phyloP scores from a whole-genome alignment of 371 early-diverging fungal species.

The Mortierella polycephala region DNA sequence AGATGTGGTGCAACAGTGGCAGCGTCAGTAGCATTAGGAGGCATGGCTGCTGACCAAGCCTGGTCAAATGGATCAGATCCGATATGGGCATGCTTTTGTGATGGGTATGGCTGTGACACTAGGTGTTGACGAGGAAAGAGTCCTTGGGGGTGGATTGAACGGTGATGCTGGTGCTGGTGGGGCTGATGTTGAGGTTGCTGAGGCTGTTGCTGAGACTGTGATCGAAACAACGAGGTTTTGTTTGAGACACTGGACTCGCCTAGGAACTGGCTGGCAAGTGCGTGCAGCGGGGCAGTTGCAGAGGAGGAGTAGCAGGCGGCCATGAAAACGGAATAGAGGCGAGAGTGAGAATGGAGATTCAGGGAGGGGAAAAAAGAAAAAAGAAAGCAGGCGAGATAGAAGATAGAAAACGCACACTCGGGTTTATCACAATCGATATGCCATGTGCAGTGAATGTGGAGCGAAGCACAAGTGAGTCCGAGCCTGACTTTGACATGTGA shows the following conservation, averaged over 20 bases:
- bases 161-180: constrained; percentile 1
- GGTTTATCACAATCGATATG: too few species aligned
- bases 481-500: too few species aligned
- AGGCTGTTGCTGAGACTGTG: not conserved
- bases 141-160: not conserved
- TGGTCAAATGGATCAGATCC: constrained; percentile 26
- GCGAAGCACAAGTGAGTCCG: too few species aligned
- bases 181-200: not conserved
- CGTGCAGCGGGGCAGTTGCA: constrained; percentile 40
- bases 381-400: too few species aligned
- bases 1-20: not conserved
- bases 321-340: constrained; percentile 13
- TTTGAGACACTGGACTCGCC: constrained; percentile 39
- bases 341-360: not conserved
- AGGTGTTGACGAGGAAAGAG: constrained; percentile 19
- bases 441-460: too few species aligned
- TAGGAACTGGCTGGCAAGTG: constrained; percentile 39
- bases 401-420: too few species aligned
- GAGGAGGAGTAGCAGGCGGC: constrained; percentile 42
- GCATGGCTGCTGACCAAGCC: constrained; percentile 23
- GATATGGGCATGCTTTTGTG: not conserved
- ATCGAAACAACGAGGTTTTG: constrained; percentile 24
- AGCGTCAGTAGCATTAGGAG: constrained; percentile 6
- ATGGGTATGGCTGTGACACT: not conserved
- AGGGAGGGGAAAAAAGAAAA: too few species aligned